These are phyloP conservation scores for Sphaerulina vaccinii DNA, from an alignment of 2,329 filamentous ascomycete genomes.

Conservation along the genomic window DNA sequence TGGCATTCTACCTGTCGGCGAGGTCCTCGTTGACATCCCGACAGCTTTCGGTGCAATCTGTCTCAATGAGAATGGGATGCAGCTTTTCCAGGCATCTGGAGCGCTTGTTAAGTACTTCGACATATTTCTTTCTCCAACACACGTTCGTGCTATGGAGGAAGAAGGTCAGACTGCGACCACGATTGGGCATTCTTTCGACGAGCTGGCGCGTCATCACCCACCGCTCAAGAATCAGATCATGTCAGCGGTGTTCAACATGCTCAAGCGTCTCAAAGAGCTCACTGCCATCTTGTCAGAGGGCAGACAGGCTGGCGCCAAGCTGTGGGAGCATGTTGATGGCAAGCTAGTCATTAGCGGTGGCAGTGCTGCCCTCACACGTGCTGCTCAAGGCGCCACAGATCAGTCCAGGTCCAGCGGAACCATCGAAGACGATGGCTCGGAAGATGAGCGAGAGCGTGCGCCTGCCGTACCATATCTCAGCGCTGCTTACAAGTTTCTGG, in stretches of 20 bases:
- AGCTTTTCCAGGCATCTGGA: slow-evolving; percentile 77
- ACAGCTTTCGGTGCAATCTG: slow-evolving; percentile 91
- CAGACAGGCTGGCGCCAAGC: slow-evolving; percentile 73
- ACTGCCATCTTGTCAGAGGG: slow-evolving; percentile 68
- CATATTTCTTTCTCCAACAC: slow-evolving; percentile 90
- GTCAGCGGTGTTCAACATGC: slow-evolving; percentile 84
- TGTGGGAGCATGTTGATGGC: slow-evolving; percentile 54
- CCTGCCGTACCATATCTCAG: slow-evolving; percentile 60
- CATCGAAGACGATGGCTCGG: slow-evolving; percentile 34
- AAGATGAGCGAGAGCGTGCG: slow-evolving; percentile 38
- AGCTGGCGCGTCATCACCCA: slow-evolving; percentile 91
- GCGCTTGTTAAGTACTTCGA: slow-evolving; percentile 87
- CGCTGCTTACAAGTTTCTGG: slow-evolving; percentile 73
- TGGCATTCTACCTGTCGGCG: slow-evolving; percentile 81
- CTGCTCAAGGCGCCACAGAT: slow-evolving; percentile 3
- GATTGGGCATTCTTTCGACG: slow-evolving; percentile 85
- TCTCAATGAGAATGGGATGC: slow-evolving; percentile 81
- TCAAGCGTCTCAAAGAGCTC: slow-evolving; percentile 74
- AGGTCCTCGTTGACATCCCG: slow-evolving; percentile 84
- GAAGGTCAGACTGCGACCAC: slow-evolving; percentile 66
- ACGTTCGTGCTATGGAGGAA: slow-evolving; percentile 78
- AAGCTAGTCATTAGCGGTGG: slow-evolving; percentile 49
- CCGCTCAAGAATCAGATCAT: slow-evolving; percentile 76
- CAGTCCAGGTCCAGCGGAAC: background rate
- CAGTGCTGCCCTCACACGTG: slow-evolving; percentile 19